Base-by-base conservation (phyloP, 2,329 filamentous ascomycete genomes). In the Zalaria sp. region DNA sequence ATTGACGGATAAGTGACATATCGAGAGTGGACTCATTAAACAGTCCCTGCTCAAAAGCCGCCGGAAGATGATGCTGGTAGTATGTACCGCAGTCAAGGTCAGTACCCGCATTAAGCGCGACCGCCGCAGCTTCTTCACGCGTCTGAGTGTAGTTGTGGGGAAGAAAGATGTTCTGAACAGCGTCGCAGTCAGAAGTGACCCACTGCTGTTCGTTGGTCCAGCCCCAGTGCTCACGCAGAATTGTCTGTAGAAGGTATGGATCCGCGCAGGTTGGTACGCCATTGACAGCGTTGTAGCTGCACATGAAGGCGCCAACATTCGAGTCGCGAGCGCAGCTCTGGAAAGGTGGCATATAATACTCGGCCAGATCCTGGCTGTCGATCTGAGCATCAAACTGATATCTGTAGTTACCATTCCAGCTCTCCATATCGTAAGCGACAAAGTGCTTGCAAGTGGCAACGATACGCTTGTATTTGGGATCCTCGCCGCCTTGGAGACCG, bases 281-380 rank as follows among this genome's bases (percentile, higher is more conserved):
- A 43, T 83, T 81, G 34, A 83, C 65, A 0, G 75, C 63, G 47
- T 83, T 78, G 54, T 75, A 77, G 10, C 65, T 36, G 70, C 74
- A 55, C 78, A 81, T 54, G 68, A 67, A 61, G 11, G 55, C 67
- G 4, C 63, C 64, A 18, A 66, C 64, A 34, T 65, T 63, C 1
- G 61, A 59, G 44, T 67, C 64, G 43, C 64, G 48, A 1, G 63
- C 63, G 40, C 64, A 67, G 27, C 52, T 68, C 51, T 79, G 65
- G 60, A 83, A 83, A 0, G 77, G 70, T 1, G 74, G 77, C 34
- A 80, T 65, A 51, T 80, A 83, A 58, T 82, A 83, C 50, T 82
- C 79, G 0, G 71, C 67, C 4, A 83, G 59, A 45, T 84, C 79
- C 49, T 82, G 79, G 38, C 66, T 60, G 6, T 66, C 63, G 44